Conservation (phyloP, 2,329 filamentous ascomycete genomes). For the Colletotrichum horii region DNA sequence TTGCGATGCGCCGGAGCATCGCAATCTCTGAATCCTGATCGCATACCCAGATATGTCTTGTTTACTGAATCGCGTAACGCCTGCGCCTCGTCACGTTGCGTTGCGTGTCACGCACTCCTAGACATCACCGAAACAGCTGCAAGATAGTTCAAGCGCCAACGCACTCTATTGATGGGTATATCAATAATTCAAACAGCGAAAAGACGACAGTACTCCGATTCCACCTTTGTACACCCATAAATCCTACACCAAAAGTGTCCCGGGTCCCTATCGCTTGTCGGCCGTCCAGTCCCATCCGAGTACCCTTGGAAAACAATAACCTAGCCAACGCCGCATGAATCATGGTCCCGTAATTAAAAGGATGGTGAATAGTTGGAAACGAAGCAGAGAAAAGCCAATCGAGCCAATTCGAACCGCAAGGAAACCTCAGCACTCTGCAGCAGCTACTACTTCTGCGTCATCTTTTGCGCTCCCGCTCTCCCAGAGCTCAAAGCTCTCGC, state of each 20-base stretch:
- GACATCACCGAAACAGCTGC: background rate
- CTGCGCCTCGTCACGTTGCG: background rate
- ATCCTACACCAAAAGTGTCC: conserved; percentile 2
- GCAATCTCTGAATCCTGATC: background rate
- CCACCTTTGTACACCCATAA: conserved; percentile 2
- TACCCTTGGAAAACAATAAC: background rate
- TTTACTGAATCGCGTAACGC: background rate
- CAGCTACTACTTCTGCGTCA: conserved; percentile 44
- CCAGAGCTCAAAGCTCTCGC: conserved; percentile 71
- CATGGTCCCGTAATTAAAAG: conserved; percentile 18
- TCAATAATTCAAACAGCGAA: background rate
- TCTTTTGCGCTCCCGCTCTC: conserved; percentile 71
- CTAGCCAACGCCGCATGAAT: conserved; percentile 18
- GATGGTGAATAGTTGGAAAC: conserved; percentile 21
- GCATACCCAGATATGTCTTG: background rate
- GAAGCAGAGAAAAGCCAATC: background rate
- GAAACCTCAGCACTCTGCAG: conserved; percentile 28
- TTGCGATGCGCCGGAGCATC: background rate
- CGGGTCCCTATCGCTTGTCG: background rate
- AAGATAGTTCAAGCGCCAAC: background rate
- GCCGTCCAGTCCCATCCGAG: background rate
- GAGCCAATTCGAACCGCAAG: background rate
- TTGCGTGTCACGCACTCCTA: background rate
- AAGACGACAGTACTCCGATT: conserved; percentile 4
- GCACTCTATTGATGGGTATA: conserved; percentile 13